A percentile compares a stretch with the other conserved stretches of the same genome.
Conservation (phyloP, 2,329 filamentous ascomycete genomes). For the Fusarium albidum region DNA sequence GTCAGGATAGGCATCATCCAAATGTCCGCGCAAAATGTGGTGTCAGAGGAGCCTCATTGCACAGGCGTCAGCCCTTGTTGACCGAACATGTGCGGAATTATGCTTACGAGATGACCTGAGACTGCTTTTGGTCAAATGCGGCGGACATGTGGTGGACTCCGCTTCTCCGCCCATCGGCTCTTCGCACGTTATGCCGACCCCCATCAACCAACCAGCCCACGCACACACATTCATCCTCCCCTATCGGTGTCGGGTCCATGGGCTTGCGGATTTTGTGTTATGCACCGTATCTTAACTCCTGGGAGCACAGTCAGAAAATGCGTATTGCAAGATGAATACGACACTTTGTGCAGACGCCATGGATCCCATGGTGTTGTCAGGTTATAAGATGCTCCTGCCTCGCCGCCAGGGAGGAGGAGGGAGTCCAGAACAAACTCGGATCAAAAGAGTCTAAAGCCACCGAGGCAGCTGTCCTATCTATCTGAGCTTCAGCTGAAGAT, state of each 20-base stretch:
- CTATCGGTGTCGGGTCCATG: conserved; percentile 13
- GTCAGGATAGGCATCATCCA: conserved; percentile 23
- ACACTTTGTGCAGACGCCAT: background rate
- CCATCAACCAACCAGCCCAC: background rate
- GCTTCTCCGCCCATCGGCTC: conserved; percentile 27
- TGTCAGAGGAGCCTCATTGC: conserved; percentile 13
- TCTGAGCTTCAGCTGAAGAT: conserved; percentile 3
- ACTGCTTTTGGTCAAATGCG: conserved; percentile 12
- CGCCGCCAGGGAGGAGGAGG: conserved; percentile 12
- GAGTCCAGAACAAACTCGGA: conserved; percentile 9
- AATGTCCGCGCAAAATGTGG: conserved; percentile 19
- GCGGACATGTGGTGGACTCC: conserved; percentile 39
- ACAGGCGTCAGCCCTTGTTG: conserved; percentile 35
- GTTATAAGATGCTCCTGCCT: conserved; percentile 32
- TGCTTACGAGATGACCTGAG: conserved; percentile 35
- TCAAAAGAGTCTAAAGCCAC: conserved; percentile 18
- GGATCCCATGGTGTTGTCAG: background rate
- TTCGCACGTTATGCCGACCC: conserved; percentile 35
- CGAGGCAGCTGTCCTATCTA: conserved; percentile 4
- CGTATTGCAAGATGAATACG: background rate
- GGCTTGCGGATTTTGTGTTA: conserved; percentile 32
- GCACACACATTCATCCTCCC: background rate
- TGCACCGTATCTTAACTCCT: conserved; percentile 30
- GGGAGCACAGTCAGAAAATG: conserved; percentile 17
- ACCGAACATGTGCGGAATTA: conserved; percentile 25